These are phyloP conservation scores for Hypericum perforatum DNA, from an alignment of 345 rosid genomes.

Conservation along the genomic window DNA sequence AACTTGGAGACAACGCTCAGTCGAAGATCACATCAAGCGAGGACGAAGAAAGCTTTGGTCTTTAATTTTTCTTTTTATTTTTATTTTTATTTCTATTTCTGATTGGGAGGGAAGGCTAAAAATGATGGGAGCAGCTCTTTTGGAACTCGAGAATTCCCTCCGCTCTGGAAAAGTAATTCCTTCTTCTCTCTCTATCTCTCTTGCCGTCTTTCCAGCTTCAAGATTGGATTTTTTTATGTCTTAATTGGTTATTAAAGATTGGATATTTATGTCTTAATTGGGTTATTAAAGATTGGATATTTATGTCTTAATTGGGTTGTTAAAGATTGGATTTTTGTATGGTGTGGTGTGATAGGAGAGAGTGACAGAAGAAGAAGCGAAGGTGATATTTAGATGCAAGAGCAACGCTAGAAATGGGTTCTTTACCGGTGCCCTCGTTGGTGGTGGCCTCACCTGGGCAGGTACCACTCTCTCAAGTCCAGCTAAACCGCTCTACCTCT, in stretches of 20 bases:
- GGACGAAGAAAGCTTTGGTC: too few relatives aligned
- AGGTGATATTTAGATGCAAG: slow-evolving; percentile 19
- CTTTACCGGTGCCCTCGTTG: slow-evolving; percentile 12
- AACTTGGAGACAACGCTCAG: too few relatives aligned
- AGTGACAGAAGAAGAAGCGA: slow-evolving; percentile 32
- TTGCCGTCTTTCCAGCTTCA: neutral
- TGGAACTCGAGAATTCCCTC: slow-evolving; percentile 31
- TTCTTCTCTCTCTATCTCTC: neutral
- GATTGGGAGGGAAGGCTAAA: slow-evolving; percentile 2
- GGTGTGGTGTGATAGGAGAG: slow-evolving; percentile 16
- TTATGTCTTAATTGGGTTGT: too few relatives aligned
- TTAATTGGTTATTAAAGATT: neutral
- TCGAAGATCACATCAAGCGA: too few relatives aligned
- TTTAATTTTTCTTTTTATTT: too few relatives aligned
- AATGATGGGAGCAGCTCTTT: slow-evolving; percentile 31
- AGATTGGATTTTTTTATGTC: neutral
- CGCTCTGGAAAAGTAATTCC: slow-evolving; percentile 24
- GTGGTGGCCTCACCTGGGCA: slow-evolving; percentile 25
- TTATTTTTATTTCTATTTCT: too few relatives aligned
- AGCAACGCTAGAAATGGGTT: slow-evolving; percentile 25
- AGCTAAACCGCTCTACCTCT: neutral
- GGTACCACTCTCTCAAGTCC: slow-evolving; percentile 19
- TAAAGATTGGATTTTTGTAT: neutral
- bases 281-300: neutral
- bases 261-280: neutral